Evolutionary conservation across 176 grass and related monocot genomes (phyloP), one percentile per base, ranked within the genome.

Genomic region (Eragrostis nindensis): DNA sequence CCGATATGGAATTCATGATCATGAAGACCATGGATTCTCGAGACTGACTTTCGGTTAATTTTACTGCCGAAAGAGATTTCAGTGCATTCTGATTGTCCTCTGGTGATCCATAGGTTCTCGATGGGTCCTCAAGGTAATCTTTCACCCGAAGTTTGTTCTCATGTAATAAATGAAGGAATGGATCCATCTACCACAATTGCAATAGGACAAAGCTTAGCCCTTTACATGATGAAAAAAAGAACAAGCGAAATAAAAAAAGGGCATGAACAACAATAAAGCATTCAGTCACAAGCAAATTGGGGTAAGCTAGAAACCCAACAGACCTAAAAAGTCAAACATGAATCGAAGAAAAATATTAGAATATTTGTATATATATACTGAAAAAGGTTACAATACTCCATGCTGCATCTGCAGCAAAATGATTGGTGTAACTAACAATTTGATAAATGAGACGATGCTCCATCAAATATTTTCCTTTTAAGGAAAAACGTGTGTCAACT

Each of bases 81-180:
- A 92, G 38, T 7, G 95, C 90, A 62, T 83, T 87, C 62, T 29
- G 49, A 85, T 91, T 91, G 44, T 98, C 95, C 88, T 98, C 92
- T 67, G 91, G 78, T 32, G 92, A 94, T 75, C 95, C 95, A 82
- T 94, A 98, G 82, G 49, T 53, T 88, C 77, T 86, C n/a, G 82
- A 80, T 0, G 82, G 76, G 30, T 92, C 66, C 40, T 70, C 70
- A 71, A 43, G 11, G 71, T 77, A 68, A 59, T 76, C 75, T 36
- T 94, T 91, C 74, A 98, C 92, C 62, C 81, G 81, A 82, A 98
- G 89, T 73, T 85, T 98, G 74, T 76, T 90, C 46, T 98, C 90
- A 75, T 94, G 81, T 74, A 91, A 67, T 77, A 98, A 83, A 84
- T 41, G 87, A 57, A 98, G 92, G 85, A 98, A 98, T 11, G 92